Evolutionary conservation across 805 yeast species (phyloP), one percentile per base, ranked within the genome.

Genomic region (Candida krabiensis): DNA sequence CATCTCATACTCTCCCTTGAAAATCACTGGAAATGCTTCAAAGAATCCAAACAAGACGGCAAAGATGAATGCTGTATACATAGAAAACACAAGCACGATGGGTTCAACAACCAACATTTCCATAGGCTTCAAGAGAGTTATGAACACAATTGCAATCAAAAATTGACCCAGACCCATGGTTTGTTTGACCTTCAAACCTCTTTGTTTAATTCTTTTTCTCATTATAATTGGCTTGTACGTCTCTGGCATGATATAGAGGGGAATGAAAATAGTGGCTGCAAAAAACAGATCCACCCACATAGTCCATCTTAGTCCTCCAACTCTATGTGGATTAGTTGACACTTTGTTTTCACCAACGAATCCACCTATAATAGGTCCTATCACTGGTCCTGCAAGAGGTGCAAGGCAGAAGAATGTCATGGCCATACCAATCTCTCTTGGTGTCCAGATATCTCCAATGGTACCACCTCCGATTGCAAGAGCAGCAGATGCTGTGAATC

Each of bases 391-490:
- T 56, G 81, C 69, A 49, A 86, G 81, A 16, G 93, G 89, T 9
- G 89, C 85, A 39, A 84, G 61, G 58, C 90, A 81, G 64, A 83
- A 86, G n/a, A 80, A 61, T 3, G 85, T 76, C 80, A 85, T 76
- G n/a, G 95, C 89, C 4, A 80, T 50, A 12, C 88, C 84, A 55
- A 80, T 63, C 55, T 79, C 78, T 28, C 75, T 73, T 23, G 80
- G 77, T 15, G 70, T 73, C 80, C 90, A 88, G 33, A 87, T 62
- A 63, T 88, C 96, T 38, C 81, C 67, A 44, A 88, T 77, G 4
- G 93, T 80, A 46, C 96, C 96, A 37, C 90, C 88, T 9, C 88
- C 91, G 47, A 86, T 78, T 8, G 95, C 82, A 64, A 88, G 70
- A 2, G 90, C 88, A 3, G 93, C 95, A 2, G 90, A 80, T 1